Evolutionary conservation across 805 yeast genomes (phyloP), one percentile per base, ranked within the genome.

Genomic region (Saccharomyces eubayanus): DNA sequence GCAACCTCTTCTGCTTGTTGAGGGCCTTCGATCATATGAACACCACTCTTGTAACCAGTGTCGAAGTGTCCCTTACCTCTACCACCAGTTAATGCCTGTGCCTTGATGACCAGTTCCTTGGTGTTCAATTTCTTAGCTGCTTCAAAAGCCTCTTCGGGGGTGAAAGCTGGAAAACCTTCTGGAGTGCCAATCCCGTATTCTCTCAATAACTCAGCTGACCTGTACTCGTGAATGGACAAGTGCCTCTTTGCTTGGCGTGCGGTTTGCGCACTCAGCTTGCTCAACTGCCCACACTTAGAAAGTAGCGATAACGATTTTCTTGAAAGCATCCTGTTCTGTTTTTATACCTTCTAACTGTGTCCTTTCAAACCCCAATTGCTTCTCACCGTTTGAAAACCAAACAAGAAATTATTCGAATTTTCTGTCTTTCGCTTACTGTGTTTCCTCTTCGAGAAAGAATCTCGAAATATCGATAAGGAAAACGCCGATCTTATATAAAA

Each of bases 51-150:
- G 71, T 89, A 83, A 51, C 99, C 99, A 65, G 84, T 84, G 76
- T 91, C 97, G 62, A 94, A 91, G 74, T 89, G 91, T 59, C 99
- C 99, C 75, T 94, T 94, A 76, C 99, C 99, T 76, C 99, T 85
- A 70, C 99, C 99, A 76, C 99, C 99, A 55, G 99, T 91, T 68
- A 94, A 81, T 49, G 97, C 97, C 77, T 94, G 99, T 57, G 99
- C 99, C 79, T 94, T 94, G 73, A 94, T 80, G 59, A 94, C 99
- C 74, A 94, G 77, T 67, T 84, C 83, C 61, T 87, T 79, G 63
- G 80, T 79, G 11, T 61, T 57, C 68, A 94, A 79, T 54, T 77
- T 74, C 74, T 84, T 80, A 62, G 98, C 98, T 52, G 85, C 83
- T 55, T 84, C 78, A 71, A 72, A 87, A 46, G 98, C 98, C 59